phyloP scores from a whole-genome alignment of 2,329 filamentous ascomycete species.

The Aspergillus texensis region DNA sequence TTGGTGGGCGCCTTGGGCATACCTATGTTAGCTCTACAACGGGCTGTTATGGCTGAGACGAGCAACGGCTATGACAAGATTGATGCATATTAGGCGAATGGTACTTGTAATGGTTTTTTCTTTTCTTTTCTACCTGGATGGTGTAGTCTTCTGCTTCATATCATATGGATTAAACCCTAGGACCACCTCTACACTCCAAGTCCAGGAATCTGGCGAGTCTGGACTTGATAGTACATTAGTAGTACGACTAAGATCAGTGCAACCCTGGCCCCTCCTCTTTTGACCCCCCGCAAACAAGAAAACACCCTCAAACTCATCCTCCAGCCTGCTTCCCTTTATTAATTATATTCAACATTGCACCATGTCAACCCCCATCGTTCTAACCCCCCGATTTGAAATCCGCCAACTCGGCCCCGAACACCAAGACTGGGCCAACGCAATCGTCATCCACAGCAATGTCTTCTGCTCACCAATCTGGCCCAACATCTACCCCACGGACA shows the following conservation, averaged over 20 bases:
- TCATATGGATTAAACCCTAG: too few relatives aligned
- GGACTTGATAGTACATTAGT: background rate
- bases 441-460: constrained; percentile 11
- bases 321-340: too few relatives aligned
- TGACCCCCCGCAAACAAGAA: background rate
- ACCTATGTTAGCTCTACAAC: background rate
- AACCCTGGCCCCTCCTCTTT: background rate
- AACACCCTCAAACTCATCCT: background rate
- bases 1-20: background rate
- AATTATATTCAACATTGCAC: background rate
- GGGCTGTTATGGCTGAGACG: background rate
- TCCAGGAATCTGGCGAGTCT: too few relatives aligned
- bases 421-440: constrained; percentile 13
- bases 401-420: constrained; percentile 8
- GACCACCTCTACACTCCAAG: too few relatives aligned
- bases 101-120: background rate
- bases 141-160: background rate
- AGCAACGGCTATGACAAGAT: background rate
- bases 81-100: constrained; percentile 5
- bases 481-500: background rate
- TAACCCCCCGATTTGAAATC: constrained; percentile 10
- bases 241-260: background rate
- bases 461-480: constrained; percentile 10
- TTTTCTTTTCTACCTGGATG: background rate
- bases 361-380: background rate